These are phyloP conservation scores for Ogataea minuta DNA, from an alignment of 805 yeast genomes.

Conservation along the genomic window DNA sequence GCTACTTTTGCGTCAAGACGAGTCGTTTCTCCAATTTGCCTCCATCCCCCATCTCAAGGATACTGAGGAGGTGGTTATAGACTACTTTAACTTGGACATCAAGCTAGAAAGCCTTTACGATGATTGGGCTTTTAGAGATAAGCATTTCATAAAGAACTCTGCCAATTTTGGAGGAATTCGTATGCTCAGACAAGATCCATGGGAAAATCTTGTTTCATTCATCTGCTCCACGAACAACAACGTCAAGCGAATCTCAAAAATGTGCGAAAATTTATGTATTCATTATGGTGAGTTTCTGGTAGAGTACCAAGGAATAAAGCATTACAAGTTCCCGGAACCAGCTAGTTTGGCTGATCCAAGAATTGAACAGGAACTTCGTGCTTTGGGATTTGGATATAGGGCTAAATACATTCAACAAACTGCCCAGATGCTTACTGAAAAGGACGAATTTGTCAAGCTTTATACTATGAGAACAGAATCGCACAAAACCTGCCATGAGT, in stretches of 20 bases:
- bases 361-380: slow-evolving; percentile 38
- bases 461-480: slow-evolving; percentile 39
- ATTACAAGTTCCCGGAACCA: slow-evolving; percentile 76
- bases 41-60: slow-evolving; percentile 38
- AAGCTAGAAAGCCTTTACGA: slow-evolving; percentile 51
- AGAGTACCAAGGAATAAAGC: slow-evolving; percentile 50
- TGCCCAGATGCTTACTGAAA: slow-evolving; percentile 52
- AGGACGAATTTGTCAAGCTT: slow-evolving; percentile 37
- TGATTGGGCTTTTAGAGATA: slow-evolving; percentile 61
- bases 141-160: slow-evolving; percentile 40
- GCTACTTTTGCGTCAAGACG: slow-evolving; percentile 63
- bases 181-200: slow-evolving; percentile 89
- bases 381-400: slow-evolving; percentile 80
- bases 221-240: slow-evolving; percentile 97
- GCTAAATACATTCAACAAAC: slow-evolving; percentile 86
- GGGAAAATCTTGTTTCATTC: slow-evolving; percentile 90
- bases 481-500: slow-evolving; percentile 49
- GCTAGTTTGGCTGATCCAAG: slow-evolving; percentile 40
- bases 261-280: slow-evolving; percentile 78
- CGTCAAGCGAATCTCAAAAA: slow-evolving; percentile 85
- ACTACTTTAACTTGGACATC: slow-evolving; percentile 70
- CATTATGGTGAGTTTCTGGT: slow-evolving; percentile 66
- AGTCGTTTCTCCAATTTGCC: slow-evolving; percentile 48
- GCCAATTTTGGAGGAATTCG: slow-evolving; percentile 65
- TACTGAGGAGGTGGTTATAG: slow-evolving; percentile 44